A percentile compares a stretch with the other conserved stretches of the same genome.
Conservation (phyloP, 768 basidiomycete genomes). For the Kwoniella bestiolae region DNA sequence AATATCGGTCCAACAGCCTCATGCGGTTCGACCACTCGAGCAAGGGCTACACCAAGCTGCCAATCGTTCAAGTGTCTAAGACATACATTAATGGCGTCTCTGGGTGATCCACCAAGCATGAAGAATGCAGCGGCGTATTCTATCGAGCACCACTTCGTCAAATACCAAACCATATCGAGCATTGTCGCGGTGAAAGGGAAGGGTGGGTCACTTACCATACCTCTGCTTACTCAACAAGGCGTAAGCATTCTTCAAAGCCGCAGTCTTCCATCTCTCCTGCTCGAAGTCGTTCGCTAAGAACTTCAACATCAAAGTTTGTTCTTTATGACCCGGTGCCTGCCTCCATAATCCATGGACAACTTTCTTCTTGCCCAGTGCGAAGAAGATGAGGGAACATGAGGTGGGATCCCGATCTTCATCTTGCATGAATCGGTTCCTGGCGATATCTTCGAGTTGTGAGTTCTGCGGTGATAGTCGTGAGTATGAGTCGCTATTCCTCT, state of each 20-base stretch:
- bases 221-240: slow-evolving; percentile 86
- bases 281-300: slow-evolving; percentile 90
- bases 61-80: slow-evolving; percentile 85
- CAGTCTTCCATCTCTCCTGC: slow-evolving; percentile 81
- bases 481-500: background rate
- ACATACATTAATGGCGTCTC: slow-evolving; percentile 90
- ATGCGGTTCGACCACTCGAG: slow-evolving; percentile 71
- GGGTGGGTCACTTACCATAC: slow-evolving; percentile 69
- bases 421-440: slow-evolving; percentile 88
- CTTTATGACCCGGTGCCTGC: slow-evolving; percentile 90
- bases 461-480: slow-evolving; percentile 18
- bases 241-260: slow-evolving; percentile 95
- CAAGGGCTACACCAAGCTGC: slow-evolving; percentile 84
- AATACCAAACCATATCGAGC: too few relatives aligned
- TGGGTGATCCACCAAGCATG: slow-evolving; percentile 81
- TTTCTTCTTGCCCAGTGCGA: slow-evolving; percentile 88
- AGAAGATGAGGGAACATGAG: slow-evolving; percentile 86
- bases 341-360: slow-evolving; percentile 94
- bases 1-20: slow-evolving; percentile 74
- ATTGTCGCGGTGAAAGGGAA: background rate
- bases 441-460: slow-evolving; percentile 78
- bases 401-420: slow-evolving; percentile 87
- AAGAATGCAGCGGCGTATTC: slow-evolving; percentile 99
- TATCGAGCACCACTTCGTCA: slow-evolving; percentile 54
- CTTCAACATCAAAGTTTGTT: slow-evolving; percentile 84